Percentiles rank a stretch among this genome's conserved stretches.
phyloP scores from a whole-genome alignment of 2,329 filamentous ascomycete genomes.

The Cordyceps tenuipes region DNA sequence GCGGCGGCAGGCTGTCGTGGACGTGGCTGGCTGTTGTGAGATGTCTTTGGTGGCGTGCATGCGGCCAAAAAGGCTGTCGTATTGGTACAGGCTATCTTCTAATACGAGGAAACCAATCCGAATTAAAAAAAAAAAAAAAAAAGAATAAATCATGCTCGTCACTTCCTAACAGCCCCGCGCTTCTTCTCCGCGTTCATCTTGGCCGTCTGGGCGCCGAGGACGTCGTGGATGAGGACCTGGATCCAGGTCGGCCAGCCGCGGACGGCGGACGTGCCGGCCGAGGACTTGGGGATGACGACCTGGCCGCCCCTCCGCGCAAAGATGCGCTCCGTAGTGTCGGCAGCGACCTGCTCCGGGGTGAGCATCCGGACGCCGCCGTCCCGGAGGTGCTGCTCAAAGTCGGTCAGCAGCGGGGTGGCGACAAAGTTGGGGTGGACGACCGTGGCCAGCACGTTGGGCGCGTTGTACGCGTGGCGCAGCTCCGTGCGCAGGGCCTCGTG shows the following conservation, averaged over 20 bases:
- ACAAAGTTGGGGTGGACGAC: conserved; percentile 42
- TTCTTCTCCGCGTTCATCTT: conserved; percentile 6
- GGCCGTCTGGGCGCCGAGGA: conserved; percentile 2
- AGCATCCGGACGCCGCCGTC: conserved; percentile 18
- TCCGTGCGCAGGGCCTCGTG: conserved; percentile 53
- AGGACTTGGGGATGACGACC: conserved; percentile 28
- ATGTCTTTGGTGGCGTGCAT: too few species aligned
- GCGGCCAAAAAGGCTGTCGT: too few species aligned
- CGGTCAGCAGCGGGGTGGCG: conserved; percentile 17
- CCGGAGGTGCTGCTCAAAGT: conserved; percentile 18
- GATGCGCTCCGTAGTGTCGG: conserved; percentile 33
- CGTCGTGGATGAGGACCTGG: conserved; percentile 15
- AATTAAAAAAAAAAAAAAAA: too few species aligned
- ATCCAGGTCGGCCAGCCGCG: conserved; percentile 28
- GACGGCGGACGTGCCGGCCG: conserved; percentile 18
- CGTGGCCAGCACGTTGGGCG: conserved; percentile 53
- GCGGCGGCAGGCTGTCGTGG: too few species aligned
- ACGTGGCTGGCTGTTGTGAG: too few species aligned
- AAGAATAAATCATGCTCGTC: background rate
- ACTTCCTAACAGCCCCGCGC: background rate
- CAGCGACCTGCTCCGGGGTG: conserved; percentile 26
- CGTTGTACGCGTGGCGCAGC: conserved; percentile 46
- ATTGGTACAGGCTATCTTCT: too few species aligned
- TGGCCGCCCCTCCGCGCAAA: conserved; percentile 32
- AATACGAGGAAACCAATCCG: too few species aligned